A percentile compares a stretch with the other conserved stretches of the same genome.
Conservation (phyloP, 495 filamentous ascomycete species). For the Penicillium verhagenii region DNA sequence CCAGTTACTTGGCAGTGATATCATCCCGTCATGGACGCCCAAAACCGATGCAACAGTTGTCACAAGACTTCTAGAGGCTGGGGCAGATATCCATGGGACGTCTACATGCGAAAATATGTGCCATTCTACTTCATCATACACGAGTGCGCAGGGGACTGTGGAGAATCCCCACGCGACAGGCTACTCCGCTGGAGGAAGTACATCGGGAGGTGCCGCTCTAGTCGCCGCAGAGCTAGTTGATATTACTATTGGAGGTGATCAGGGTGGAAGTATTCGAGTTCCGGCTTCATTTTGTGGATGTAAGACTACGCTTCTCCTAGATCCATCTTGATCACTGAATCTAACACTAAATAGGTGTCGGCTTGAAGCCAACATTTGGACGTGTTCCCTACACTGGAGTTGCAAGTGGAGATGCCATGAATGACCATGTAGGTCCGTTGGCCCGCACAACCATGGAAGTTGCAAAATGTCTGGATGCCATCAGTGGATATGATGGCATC, state of each 20-base stretch:
- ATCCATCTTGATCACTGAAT: not conserved
- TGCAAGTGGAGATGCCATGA: constrained; percentile 41
- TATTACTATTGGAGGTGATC: constrained; percentile 58
- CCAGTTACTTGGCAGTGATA: constrained; percentile 35
- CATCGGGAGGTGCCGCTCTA: constrained; percentile 54
- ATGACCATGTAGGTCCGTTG: constrained; percentile 52
- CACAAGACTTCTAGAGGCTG: constrained; percentile 46
- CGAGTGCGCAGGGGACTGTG: constrained; percentile 48
- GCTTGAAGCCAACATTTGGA: constrained; percentile 51
- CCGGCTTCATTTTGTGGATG: constrained; percentile 50
- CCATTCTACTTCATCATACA: constrained; percentile 42
- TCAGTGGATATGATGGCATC: constrained; percentile 56
- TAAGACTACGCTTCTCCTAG: constrained; percentile 5
- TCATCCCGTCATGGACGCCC: constrained; percentile 40
- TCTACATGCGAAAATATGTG: constrained; percentile 51
- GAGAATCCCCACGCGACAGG: constrained; percentile 51
- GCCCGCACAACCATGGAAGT: constrained; percentile 48
- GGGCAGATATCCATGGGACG: constrained; percentile 41
- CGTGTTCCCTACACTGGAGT: constrained; percentile 53
- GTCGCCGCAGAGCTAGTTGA: constrained; percentile 51
- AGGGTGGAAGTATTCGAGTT: constrained; percentile 60
- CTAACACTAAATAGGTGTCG: constrained; percentile 30
- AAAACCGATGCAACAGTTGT: constrained; percentile 46
- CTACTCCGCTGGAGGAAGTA: constrained; percentile 56
- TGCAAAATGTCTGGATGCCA: constrained; percentile 49